Base-by-base conservation (phyloP, 2,329 filamentous ascomycete species). In the Zasmidium cellare region DNA sequence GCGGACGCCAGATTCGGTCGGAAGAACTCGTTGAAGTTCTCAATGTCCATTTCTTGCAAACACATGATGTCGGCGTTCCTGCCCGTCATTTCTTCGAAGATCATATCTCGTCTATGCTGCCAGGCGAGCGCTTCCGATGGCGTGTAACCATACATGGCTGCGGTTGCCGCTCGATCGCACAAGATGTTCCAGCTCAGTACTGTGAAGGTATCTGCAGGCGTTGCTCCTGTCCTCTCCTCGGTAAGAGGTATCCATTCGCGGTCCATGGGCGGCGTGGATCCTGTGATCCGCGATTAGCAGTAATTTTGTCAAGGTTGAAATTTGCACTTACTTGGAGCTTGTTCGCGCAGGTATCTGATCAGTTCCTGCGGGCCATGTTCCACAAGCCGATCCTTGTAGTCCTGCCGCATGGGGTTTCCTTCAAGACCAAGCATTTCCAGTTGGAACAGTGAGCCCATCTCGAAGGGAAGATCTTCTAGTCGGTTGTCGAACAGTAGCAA, bases 141-240 rank as follows among this genome's bases (percentile, higher is more conserved):
- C 0, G 92, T 93, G 74, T 97, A 97, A 46, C 93, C 93, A 72
- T 97, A 97, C 61, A 90, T 86, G 55, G 87, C 82, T 55, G 86
- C 82, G 0, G 92, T 97, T 3, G 92, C 92, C 68, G 94, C 96
- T 69, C 92, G 91, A 75, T 97, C 92, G 76, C 93, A 97, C 11
- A 99, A 83, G 48, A 93, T 96, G 73, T 99, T 99, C 87, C 94
- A 97, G 20, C 91, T 96, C 61, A 97, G 82, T 9, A 96, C 87
- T 57, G 90, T 91, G 72, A 97, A 86, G 53, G 86, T 88, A 69
- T 97, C 73, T 55, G 79, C 72, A 46, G 81, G 55, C 25, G 65
- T 59, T 28, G 25, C 3, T 41, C 35, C 35, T 18, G n/a, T 41
- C 16, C 35, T 41, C 20, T 69, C 64, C 53, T 88, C 87, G 73